Evolutionary conservation across 108 stramenopile species (phyloP), one percentile per base, ranked within the genome.

Genomic region (Mayamaea pseudoterrestris): DNA sequence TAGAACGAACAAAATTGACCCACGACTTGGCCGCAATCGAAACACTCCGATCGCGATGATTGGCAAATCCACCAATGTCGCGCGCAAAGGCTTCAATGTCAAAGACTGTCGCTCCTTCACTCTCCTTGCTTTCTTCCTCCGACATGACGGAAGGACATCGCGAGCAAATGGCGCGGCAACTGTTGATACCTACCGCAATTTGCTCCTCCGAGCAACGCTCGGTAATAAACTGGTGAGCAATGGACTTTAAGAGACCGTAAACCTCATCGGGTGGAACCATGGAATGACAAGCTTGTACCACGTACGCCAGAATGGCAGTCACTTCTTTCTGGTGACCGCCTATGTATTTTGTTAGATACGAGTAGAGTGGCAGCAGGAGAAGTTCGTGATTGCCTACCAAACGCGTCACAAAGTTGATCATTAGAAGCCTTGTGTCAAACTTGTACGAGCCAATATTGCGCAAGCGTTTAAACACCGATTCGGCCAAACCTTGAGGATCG

Each of bases 181-280:
- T 71, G 63, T 97, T 97, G 55, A 99, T 93, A 2, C 98, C 98
- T 5, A 99, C 89, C 3, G 95, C 93, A 80, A 99, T 95, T 63
- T 78, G 87, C 62, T 97, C 96, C 20, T 74, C 72, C 1, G 83
- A 73, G 53, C 84, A 94, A 25, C 96, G 52, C 36, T 94, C 93
- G 6, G 84, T 81, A 6, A 97, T 74, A 55, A 94, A 94, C 36
- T 86, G 82, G 67, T 93, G 79, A n/a, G 93, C 86, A 61, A 97
- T 90, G 6, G 87, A 73, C 46, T 88, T 85, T 21, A 88, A 44
- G 18, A 93, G 66, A 1, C 92, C 85, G 37, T 84, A 56, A 31
- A 94, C 58, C 63, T 99, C 98, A 37, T 94, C 89, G 17, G 96
- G 96, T 1, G 98, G 98, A 25, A 99, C 92, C 34, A 70, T 69